phyloP scores from a whole-genome alignment of 139 green algal species.

The Tetradesmus lagerheimii region DNA sequence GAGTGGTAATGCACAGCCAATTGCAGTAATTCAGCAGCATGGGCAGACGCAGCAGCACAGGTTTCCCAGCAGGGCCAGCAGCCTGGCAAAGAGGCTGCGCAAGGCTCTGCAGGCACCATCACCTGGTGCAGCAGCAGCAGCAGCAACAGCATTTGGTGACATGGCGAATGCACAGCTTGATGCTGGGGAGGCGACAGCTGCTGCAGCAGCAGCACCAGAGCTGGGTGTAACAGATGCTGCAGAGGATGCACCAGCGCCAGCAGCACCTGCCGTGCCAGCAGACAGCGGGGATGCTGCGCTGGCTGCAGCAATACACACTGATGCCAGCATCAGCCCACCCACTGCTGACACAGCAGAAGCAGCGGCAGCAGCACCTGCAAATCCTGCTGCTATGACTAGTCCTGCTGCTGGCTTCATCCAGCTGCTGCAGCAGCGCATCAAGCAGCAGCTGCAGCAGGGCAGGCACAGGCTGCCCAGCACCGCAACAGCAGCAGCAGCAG shows the following conservation, averaged over 20 bases:
- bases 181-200: neutral
- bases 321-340: neutral
- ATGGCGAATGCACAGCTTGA: no score
- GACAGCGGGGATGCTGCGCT: neutral
- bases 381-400: neutral
- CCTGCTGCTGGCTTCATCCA: neutral
- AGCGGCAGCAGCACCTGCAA: neutral
- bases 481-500: conserved; percentile 35
- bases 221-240: neutral
- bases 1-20: neutral
- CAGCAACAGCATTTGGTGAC: conserved; percentile 3
- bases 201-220: conserved; percentile 2
- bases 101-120: neutral
- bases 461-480: neutral
- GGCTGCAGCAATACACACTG: neutral
- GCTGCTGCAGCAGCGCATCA: conserved; percentile 19
- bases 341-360: neutral
- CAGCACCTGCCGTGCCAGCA: neutral
- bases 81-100: neutral
- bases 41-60: neutral
- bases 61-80: conserved; percentile 20
- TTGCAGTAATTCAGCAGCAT: neutral
- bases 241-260: neutral
- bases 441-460: conserved; percentile 4
- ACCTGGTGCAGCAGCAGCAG: neutral